Evolutionary conservation across 1,139 yeast genomes (phyloP), one percentile per base, ranked within the genome.

Genomic region (Saccharomyces hybrid): DNA sequence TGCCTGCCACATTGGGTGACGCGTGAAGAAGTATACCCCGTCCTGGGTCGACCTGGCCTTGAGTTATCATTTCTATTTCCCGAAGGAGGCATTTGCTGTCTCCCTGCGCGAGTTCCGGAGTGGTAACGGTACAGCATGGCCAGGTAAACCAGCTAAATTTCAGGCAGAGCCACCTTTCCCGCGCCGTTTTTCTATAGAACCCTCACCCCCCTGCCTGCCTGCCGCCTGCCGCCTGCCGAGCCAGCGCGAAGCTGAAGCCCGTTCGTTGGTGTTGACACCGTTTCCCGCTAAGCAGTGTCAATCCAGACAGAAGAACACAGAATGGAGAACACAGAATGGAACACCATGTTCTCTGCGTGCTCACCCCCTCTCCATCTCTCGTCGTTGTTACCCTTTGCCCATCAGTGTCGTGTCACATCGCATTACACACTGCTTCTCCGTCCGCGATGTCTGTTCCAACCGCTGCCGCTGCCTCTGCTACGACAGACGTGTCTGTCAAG

Each of bases 401-500:
- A 16, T 34, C 42, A 34, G 19, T 34, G 42, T 12, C 11, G 9
- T 16, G 16, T 32, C 21, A n/a, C n/a, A n/a, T n/a, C n/a, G 8
- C 9, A 12, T 12, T 12, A 38, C 12, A 4, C 44, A 19, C 44
- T 12, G 19, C 12, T 24, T 11, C 24, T 38, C 26, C 24, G 26
- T 38, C 19, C 11, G 9, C 24, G 44, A 38, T 38, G 44, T 38
- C 44, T 16, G 44, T 34, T 34, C 14, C 42, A n/a, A 34, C 42
- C 42, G 42, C 42, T 14, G 14, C 42, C 14, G 42, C 11, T 14
- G 42, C 9, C 14, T 6, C 19, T n/a, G 9, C 42, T 34, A 9
- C 42, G 14, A 34, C 42, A 34, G 21, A 34, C 19, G 14, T 34
- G 21, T 34, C 42, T 2, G 54, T 67, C 21, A 52, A 58, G 16